phyloP scores from a whole-genome alignment of 495 filamentous ascomycete species.

The Acidiella bohemica region DNA sequence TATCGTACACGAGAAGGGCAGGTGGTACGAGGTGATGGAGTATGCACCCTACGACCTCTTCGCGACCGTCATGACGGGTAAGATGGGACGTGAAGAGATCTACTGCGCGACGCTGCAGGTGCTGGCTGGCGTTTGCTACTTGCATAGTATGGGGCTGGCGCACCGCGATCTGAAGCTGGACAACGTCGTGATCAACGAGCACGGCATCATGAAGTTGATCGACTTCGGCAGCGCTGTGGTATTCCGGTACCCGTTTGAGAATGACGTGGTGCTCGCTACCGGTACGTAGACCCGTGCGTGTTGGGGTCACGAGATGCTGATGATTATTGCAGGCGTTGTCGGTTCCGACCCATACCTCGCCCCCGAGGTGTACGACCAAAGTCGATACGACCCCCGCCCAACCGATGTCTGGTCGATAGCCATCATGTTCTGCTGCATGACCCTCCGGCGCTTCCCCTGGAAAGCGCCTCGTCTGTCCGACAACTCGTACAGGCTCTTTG shows the following conservation, averaged over 20 bases:
- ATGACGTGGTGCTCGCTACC: conserved; percentile 69
- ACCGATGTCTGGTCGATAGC: conserved; percentile 96
- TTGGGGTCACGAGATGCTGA: conserved; percentile 1
- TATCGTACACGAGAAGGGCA: conserved; percentile 85
- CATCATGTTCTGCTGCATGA: conserved; percentile 99
- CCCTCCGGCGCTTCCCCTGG: conserved; percentile 89
- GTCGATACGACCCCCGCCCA: conserved; percentile 87
- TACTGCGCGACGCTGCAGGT: conserved; percentile 89
- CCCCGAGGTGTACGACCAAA: conserved; percentile 88
- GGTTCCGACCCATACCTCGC: conserved; percentile 96
- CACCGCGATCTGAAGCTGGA: conserved; percentile 96
- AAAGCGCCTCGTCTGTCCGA: conserved; percentile 85
- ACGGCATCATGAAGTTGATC: conserved; percentile 99
- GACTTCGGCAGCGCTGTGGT: conserved; percentile 97
- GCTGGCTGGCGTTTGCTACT: conserved; percentile 86
- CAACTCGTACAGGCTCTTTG: conserved; percentile 88
- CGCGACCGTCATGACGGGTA: conserved; percentile 97
- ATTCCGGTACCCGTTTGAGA: conserved; percentile 95
- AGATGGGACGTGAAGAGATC: conserved; percentile 87
- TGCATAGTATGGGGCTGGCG: conserved; percentile 90
- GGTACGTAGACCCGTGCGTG: conserved; percentile 45
- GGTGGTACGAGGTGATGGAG: conserved; percentile 99
- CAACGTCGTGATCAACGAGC: conserved; percentile 93
- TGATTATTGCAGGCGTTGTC: conserved; percentile 63
- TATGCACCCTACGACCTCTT: conserved; percentile 97